A percentile compares a stretch with the other conserved stretches of the same genome.
Evolutionary conservation across 345 rosid species (phyloP).

Genomic region (Raphanus sativus): DNA sequence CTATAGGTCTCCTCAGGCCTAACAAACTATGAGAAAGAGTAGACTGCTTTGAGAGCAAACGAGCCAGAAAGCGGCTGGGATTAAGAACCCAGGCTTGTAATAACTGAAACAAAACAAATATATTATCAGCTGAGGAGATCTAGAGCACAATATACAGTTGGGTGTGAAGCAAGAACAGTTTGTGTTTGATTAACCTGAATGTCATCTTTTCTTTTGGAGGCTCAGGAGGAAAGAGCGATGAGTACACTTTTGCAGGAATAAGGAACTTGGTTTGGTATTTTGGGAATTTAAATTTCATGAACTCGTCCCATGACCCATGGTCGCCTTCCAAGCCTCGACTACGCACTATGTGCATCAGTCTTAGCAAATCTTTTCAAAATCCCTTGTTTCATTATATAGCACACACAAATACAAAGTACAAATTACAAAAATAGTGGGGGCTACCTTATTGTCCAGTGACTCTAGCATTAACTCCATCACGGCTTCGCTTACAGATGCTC

Average conservation of each 20-base stretch:
- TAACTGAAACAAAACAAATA: not conserved
- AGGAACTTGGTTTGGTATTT: not conserved
- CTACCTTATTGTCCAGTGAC: too few relatives aligned
- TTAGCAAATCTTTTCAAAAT: not conserved
- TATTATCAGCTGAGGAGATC: too few relatives aligned
- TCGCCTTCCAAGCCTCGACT: not conserved
- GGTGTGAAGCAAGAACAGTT: not conserved
- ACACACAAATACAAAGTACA: too few relatives aligned
- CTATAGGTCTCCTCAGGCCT: not conserved
- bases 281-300: not conserved
- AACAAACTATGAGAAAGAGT: not conserved
- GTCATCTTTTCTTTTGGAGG: not conserved
- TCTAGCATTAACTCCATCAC: too few relatives aligned
- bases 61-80: not conserved
- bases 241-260: not conserved
- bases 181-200: not conserved
- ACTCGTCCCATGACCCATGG: not conserved
- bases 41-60: not conserved
- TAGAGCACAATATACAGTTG: too few relatives aligned
- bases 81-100: not conserved
- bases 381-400: too few relatives aligned
- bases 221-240: not conserved
- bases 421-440: too few relatives aligned
- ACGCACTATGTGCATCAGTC: not conserved
- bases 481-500: too few relatives aligned